A percentile compares a stretch with the other conserved stretches of the same genome.
Evolutionary conservation across 1,139 yeast genomes (phyloP).

Genomic region (Eremothecium cymbalariae): DNA sequence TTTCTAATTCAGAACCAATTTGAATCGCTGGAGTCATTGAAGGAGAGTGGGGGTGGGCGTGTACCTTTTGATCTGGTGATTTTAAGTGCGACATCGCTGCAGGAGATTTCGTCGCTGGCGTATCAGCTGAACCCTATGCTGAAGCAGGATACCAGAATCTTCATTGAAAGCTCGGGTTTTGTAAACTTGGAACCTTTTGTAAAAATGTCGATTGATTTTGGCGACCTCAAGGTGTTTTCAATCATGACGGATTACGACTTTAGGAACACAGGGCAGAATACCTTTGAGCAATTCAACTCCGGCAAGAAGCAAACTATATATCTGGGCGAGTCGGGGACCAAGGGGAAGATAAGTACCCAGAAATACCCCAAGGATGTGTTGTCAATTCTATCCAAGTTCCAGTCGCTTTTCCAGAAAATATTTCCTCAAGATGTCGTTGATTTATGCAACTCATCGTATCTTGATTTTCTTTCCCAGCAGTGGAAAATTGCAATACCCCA

Average conservation of each 20-base stretch:
- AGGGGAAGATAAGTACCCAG: constrained; percentile 2
- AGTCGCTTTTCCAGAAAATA: constrained; percentile 25
- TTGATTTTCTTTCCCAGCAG: constrained; percentile 63
- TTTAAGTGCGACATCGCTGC: constrained; percentile 39
- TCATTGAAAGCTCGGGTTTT: constrained; percentile 64
- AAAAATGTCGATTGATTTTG: constrained; percentile 29
- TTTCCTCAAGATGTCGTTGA: constrained; percentile 35
- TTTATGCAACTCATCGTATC: constrained; percentile 34
- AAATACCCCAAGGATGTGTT: constrained; percentile 22
- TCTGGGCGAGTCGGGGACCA: constrained; percentile 19
- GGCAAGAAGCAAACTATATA: constrained; percentile 17
- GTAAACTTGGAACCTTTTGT: constrained; percentile 66
- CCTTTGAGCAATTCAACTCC: constrained; percentile 30
- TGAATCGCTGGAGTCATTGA: constrained; percentile 17
- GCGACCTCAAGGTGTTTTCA: constrained; percentile 42
- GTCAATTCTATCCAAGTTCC: constrained; percentile 24
- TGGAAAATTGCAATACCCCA: constrained; percentile 81
- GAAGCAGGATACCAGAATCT: constrained; percentile 40
- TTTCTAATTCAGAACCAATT: constrained; percentile 23
- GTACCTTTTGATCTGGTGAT: constrained; percentile 42
- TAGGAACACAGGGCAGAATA: constrained; percentile 35
- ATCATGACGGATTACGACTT: constrained; percentile 61
- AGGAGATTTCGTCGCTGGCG: constrained; percentile 39
- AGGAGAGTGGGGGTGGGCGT: constrained; percentile 10
- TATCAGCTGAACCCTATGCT: constrained; percentile 33